Conservation (phyloP, 495 filamentous ascomycete species). For the Penicillium cataractarum region DNA sequence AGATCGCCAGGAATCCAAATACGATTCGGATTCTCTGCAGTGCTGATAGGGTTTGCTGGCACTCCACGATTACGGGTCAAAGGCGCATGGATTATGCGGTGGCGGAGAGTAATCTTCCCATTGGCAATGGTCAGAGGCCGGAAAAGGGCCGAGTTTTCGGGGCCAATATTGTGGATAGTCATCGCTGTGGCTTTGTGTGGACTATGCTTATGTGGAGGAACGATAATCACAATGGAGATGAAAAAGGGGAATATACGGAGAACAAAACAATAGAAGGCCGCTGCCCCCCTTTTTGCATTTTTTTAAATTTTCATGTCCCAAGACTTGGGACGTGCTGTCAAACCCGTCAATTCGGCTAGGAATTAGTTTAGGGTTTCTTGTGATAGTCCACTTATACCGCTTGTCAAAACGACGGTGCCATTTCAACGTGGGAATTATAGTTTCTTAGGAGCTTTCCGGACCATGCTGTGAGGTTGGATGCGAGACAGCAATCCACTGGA, state of each 20-base stretch:
- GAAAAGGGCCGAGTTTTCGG: constrained; percentile 50
- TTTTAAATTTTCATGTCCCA: background rate
- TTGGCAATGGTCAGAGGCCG: constrained; percentile 52
- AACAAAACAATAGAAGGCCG: constrained; percentile 3
- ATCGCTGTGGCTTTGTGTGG: constrained; percentile 14
- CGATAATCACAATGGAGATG: background rate
- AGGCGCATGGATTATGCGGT: constrained; percentile 59
- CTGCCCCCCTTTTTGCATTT: background rate
- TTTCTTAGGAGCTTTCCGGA: background rate
- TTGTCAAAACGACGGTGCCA: constrained; percentile 23
- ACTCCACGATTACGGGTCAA: constrained; percentile 57
- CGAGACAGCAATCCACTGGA: constrained; percentile 9
- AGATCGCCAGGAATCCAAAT: constrained; percentile 51
- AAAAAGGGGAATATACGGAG: background rate
- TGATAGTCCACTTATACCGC: constrained; percentile 7
- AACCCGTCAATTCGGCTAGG: constrained; percentile 22
- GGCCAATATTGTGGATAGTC: constrained; percentile 28
- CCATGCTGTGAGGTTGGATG: background rate
- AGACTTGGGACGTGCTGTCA: constrained; percentile 10
- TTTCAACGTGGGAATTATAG: constrained; percentile 7
- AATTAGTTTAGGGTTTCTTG: constrained; percentile 18
- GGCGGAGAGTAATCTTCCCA: constrained; percentile 53
- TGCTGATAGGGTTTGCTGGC: constrained; percentile 40
- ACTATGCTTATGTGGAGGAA: constrained; percentile 11
- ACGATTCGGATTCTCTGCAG: constrained; percentile 47